These are phyloP conservation scores for Leptodermis oblonga DNA, from an alignment of 257 asterid species.

Conservation along the genomic window DNA sequence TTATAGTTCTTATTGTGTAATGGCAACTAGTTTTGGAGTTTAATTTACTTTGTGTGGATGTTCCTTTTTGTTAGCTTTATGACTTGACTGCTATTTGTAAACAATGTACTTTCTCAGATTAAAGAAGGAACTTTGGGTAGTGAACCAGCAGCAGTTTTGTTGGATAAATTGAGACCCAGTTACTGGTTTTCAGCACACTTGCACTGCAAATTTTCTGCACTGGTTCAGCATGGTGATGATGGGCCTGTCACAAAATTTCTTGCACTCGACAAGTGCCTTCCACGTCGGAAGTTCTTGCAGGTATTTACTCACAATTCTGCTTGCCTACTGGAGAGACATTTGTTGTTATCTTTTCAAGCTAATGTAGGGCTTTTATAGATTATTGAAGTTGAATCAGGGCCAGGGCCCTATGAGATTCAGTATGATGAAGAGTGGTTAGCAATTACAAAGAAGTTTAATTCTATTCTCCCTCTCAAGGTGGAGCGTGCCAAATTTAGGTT, in stretches of 20 bases:
- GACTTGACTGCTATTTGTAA: conserved; percentile 5
- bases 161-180: conserved; percentile 71
- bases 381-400: conserved; percentile 65
- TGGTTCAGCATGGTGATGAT: conserved; percentile 72
- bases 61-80: conserved; percentile 5
- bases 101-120: conserved; percentile 44
- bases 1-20: background rate
- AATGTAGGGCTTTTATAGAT: conserved; percentile 38
- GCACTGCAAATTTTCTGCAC: conserved; percentile 95
- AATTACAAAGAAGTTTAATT: conserved; percentile 73
- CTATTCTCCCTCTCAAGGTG: conserved; percentile 59
- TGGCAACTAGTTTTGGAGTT: background rate
- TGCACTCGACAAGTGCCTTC: conserved; percentile 47
- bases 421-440: conserved; percentile 98
- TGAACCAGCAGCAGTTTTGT: conserved; percentile 79
- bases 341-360: conserved; percentile 12
- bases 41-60: background rate
- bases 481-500: conserved; percentile 53
- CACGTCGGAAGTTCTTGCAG: conserved; percentile 63
- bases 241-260: conserved; percentile 56
- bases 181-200: conserved; percentile 96
- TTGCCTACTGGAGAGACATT: conserved; percentile 9
- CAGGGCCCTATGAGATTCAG: conserved; percentile 75
- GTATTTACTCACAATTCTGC: conserved; percentile 31
- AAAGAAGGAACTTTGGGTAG: conserved; percentile 72